phyloP scores from a whole-genome alignment of 2,329 filamentous ascomycete species.

The Whalleya microplaca region DNA sequence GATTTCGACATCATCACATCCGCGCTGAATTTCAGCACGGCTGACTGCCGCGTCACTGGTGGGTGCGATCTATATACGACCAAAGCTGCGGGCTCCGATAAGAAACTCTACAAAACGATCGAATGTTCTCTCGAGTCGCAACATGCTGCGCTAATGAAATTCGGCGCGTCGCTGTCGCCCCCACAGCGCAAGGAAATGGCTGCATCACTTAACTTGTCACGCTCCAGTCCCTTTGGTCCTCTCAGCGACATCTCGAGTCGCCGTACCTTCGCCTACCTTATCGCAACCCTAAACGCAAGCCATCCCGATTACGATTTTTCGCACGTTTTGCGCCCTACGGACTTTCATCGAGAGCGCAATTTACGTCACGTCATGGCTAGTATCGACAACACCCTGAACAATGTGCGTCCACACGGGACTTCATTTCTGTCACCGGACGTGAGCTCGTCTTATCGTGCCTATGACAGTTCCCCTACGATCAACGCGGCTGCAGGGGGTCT shows the following conservation, averaged over 20 bases:
- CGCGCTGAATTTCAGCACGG: slow-evolving; percentile 93
- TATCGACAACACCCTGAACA: slow-evolving; percentile 85
- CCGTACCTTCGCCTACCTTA: slow-evolving; percentile 92
- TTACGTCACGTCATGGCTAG: slow-evolving; percentile 82
- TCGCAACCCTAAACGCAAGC: slow-evolving; percentile 93
- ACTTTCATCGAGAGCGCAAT: slow-evolving; percentile 85
- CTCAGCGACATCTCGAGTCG: slow-evolving; percentile 87
- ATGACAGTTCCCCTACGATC: slow-evolving; percentile 41
- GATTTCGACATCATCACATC: slow-evolving; percentile 91
- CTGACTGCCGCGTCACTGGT: slow-evolving; percentile 88
- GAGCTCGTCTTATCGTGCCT: slow-evolving; percentile 45
- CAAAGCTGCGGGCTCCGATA: slow-evolving; percentile 92
- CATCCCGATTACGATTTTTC: slow-evolving; percentile 98
- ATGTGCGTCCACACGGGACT: slow-evolving; percentile 70
- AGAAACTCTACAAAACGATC: slow-evolving; percentile 96
- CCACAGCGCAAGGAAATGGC: slow-evolving; percentile 75
- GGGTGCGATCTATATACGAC: slow-evolving; percentile 97
- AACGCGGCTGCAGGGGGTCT: slow-evolving; percentile 44
- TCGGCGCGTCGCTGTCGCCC: slow-evolving; percentile 86
- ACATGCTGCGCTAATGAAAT: slow-evolving; percentile 83
- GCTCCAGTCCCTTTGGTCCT: slow-evolving; percentile 89
- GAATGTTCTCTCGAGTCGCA: slow-evolving; percentile 89
- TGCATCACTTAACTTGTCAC: slow-evolving; percentile 72
- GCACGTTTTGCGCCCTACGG: slow-evolving; percentile 82
- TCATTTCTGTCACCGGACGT: slow-evolving; percentile 41